Evolutionary conservation across 441 rosid species (phyloP), one percentile per base, ranked within the genome.

Genomic region (Adansonia grandidieri): DNA sequence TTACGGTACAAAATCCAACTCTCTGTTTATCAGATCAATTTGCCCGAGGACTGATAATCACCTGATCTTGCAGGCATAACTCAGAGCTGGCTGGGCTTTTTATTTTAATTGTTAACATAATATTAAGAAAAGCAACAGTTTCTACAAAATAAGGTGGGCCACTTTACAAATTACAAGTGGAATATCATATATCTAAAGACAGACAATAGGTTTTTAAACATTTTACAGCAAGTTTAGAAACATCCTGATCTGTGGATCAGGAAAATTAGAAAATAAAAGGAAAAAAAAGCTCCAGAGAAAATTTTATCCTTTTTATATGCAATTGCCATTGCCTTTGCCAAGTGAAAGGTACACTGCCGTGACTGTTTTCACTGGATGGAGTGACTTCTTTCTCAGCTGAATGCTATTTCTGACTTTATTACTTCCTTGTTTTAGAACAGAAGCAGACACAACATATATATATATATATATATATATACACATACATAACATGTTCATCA

Each of bases 1-100:
- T 88, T 75, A 62, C 60, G 61, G 14, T 62, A 84, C 62, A 67
- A 79, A 79, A 32, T 72, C 74, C 70, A 77, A 79, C 10, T 37
- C 56, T 57, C 77, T 63, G 32, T 81, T 79, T 51, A 61, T 54
- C n/a, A 40, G 64, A 81, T 79, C 80, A 32, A 79, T 57, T 60
- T 57, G 73, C 68, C 56, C 66, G 40, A 13, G 40, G 9, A 37
- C 5, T 14, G 47, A 7, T 7, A 13, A 64, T 72, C 57, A 71
- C 58, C 67, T 72, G 14, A 57, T 45, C 15, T 8, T 24, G 4
- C 45, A 42, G 45, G 45, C 45, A 42, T 42, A 42, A 42, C 45
- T 42, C 45, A 42, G 45, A 42, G 9, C 37, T 32, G 8, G 11
- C n/a, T 20, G 37, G 37, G 37, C 17, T 13, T 58, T 42, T 42